Evolutionary conservation across 176 grass and related monocot genomes (phyloP).

Genomic region (Phoenix dactylifera): DNA sequence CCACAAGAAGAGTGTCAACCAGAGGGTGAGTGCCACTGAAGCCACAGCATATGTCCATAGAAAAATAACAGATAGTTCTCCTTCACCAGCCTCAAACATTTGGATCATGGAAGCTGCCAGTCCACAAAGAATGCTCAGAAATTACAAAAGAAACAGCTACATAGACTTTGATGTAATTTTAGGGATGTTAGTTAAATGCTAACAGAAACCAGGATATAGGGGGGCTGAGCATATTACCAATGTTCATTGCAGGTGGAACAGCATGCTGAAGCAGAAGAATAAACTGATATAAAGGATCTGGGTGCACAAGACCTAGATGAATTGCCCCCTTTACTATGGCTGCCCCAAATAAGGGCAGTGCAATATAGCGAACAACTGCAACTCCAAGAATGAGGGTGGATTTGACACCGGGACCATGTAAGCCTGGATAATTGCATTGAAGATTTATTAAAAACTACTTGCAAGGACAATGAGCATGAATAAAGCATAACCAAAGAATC

Average conservation of each 20-base stretch:
- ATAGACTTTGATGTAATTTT: no score
- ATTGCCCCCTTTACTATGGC: conserved; percentile 47
- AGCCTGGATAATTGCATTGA: conserved; percentile 24
- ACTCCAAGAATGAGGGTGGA: conserved; percentile 44
- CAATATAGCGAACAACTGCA: conserved; percentile 46
- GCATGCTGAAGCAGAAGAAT: conserved; percentile 78
- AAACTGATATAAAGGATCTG: conserved; percentile 80
- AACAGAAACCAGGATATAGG: no score
- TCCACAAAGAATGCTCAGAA: no score
- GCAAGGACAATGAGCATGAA: no score
- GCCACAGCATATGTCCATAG: conserved; percentile 69
- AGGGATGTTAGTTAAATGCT: no score
- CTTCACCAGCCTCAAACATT: conserved; percentile 64
- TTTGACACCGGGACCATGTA: conserved; percentile 35
- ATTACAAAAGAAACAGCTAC: no score
- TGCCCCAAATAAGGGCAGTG: conserved; percentile 49
- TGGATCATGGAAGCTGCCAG: conserved; percentile 62
- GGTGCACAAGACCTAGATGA: conserved; percentile 36
- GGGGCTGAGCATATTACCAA: conserved; percentile 20
- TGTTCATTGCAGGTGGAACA: conserved; percentile 87
- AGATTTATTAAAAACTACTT: no score
- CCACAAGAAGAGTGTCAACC: conserved; percentile 91
- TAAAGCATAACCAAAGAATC: no score
- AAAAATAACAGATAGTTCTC: conserved; percentile 83
- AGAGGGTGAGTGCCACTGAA: conserved; percentile 58